Conservation (phyloP, 1,284 basidiomycete species). For the Ustilago trichophora region DNA sequence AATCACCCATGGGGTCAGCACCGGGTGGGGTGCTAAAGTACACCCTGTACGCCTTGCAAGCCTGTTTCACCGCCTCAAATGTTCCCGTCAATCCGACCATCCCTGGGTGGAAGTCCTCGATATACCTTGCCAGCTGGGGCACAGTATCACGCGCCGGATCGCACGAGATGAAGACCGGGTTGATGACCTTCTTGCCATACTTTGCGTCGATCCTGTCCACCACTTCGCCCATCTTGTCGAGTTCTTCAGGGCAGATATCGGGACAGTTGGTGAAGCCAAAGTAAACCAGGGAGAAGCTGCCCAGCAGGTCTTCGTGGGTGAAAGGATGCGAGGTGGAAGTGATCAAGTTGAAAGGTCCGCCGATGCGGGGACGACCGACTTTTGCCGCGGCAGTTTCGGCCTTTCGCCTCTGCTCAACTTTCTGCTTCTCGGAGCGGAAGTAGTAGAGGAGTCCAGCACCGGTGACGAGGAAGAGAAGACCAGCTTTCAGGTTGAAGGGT, state of each 20-base stretch:
- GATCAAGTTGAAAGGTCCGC: slow-evolving; percentile 78
- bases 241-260: slow-evolving; percentile 97
- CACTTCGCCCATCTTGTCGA: slow-evolving; percentile 93
- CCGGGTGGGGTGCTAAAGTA: slow-evolving; percentile 94
- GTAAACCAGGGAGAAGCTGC: slow-evolving; percentile 82
- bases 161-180: slow-evolving; percentile 91
- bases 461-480: slow-evolving; percentile 81
- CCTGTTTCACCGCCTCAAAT: slow-evolving; percentile 84
- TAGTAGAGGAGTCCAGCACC: slow-evolving; percentile 86
- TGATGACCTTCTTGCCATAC: slow-evolving; percentile 66
- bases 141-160: slow-evolving; percentile 91
- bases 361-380: slow-evolving; percentile 78
- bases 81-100: slow-evolving; percentile 87
- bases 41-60: slow-evolving; percentile 93
- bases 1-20: slow-evolving; percentile 79
- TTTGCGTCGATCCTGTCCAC: slow-evolving; percentile 76
- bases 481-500: slow-evolving; percentile 86
- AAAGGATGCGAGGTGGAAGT: slow-evolving; percentile 69
- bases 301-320: slow-evolving; percentile 85
- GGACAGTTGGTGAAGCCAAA: slow-evolving; percentile 77
- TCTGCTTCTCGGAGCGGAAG: slow-evolving; percentile 84
- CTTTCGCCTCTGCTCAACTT: slow-evolving; percentile 42
- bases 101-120: slow-evolving; percentile 79
- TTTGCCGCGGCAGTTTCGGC: slow-evolving; percentile 58
- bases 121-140: slow-evolving; percentile 71